phyloP scores from a whole-genome alignment of 768 basidiomycete genomes.

The Suillus subalutaceus region DNA sequence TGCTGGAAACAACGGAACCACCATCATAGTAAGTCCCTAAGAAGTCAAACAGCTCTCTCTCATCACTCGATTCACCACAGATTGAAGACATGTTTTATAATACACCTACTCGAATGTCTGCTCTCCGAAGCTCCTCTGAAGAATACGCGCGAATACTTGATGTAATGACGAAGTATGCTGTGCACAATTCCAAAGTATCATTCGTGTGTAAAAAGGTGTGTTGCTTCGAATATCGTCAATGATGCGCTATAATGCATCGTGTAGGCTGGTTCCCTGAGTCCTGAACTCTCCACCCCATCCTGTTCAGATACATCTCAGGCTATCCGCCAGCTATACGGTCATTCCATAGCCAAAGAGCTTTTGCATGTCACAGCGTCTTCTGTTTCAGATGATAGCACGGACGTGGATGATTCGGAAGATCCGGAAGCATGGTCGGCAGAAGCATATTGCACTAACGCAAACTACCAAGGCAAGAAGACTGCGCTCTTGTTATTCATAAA shows the following conservation, averaged over 20 bases:
- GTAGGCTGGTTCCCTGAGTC: slow-evolving; percentile 71
- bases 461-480: slow-evolving; percentile 87
- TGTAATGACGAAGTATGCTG: slow-evolving; percentile 89
- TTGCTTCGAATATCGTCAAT: neutral
- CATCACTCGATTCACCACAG: slow-evolving; percentile 42
- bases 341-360: slow-evolving; percentile 78
- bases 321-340: slow-evolving; percentile 82
- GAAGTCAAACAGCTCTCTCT: neutral
- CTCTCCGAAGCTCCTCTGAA: slow-evolving; percentile 82
- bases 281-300: slow-evolving; percentile 82
- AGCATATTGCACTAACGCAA: slow-evolving; percentile 81
- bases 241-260: slow-evolving; percentile 9
- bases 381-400: slow-evolving; percentile 27
- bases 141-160: slow-evolving; percentile 92
- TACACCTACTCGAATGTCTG: slow-evolving; percentile 83
- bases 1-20: slow-evolving; percentile 95
- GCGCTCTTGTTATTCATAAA: slow-evolving; percentile 93
- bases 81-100: slow-evolving; percentile 97
- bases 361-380: slow-evolving; percentile 47
- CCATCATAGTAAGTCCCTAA: slow-evolving; percentile 65
- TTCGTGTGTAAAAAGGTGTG: slow-evolving; percentile 91
- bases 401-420: slow-evolving; percentile 34
- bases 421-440: slow-evolving; percentile 70
- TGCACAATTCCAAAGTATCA: slow-evolving; percentile 87
- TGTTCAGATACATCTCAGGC: slow-evolving; percentile 64